Base-by-base conservation (phyloP, 768 basidiomycete species). In the Agaricus sinodeliciosus region DNA sequence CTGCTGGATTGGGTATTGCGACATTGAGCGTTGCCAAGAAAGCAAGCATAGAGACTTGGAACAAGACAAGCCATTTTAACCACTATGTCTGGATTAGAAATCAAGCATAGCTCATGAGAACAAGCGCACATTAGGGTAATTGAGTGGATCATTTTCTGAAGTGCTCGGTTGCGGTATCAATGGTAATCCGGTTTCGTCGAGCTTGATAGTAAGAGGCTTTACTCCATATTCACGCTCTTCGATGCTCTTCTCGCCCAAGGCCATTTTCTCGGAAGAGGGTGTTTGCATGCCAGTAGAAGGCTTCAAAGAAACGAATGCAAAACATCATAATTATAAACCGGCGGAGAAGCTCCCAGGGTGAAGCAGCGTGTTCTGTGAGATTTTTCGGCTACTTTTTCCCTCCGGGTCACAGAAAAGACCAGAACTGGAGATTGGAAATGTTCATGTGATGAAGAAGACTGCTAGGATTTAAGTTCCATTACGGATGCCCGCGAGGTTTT, bases 11-110 rank as follows among this genome's bases (percentile, higher is more conserved):
- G 51, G 70, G 64, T 19, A 69, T 67, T 5, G 69, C 65, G 39
- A 68, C 65, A 40, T 72, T 73, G 26, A 73, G 59, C 9, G 70
- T 72, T 7, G 69, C 67, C 2, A 72, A 56, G 46, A 68, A 67
- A 9, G 72, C 68, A 3, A 73, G 56, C 37, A 69, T 58, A 6
- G 63, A 68, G 4, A 69, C 64, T 61, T 70, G 63, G 27, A 48
- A 57, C 1, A 69, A 61, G 34, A 69, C 70, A 0, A 61, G 48
- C 48, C 63, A 70, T 55, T 69, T 68, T 37, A 72, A 49, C 69
- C 71, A 72, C 67, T 72, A 39, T 16, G 27, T 34, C 36, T 52
- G 18, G 6, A 43, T 57, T 42, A 22, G 49, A 43, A 28, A 37
- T 44, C 18, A 9, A 49, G n/a, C 18, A 43, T 19, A 42, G 13